phyloP scores from a whole-genome alignment of 148 eudicot genomes.

The Heliamphora exappendiculata region DNA sequence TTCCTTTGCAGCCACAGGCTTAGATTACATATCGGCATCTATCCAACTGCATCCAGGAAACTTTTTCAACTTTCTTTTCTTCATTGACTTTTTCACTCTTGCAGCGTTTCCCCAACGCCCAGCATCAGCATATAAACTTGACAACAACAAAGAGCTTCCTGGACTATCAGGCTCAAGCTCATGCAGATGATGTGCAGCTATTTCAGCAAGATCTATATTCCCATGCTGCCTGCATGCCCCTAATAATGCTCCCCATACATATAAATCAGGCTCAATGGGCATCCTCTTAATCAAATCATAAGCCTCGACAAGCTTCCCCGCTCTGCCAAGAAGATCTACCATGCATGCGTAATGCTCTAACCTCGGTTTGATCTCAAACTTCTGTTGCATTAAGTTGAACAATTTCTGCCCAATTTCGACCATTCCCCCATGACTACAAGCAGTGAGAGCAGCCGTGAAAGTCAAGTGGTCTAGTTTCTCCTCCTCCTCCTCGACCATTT shows the following conservation, averaged over 20 bases:
- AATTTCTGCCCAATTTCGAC: slow-evolving; percentile 49
- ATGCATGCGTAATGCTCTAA: slow-evolving; percentile 82
- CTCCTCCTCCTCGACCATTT: slow-evolving; percentile 40
- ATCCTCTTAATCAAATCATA: slow-evolving; percentile 48
- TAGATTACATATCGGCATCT: slow-evolving; percentile 22
- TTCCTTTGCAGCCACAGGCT: background rate
- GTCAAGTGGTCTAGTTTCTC: slow-evolving; percentile 59
- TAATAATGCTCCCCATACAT: slow-evolving; percentile 77
- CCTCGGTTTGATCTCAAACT: slow-evolving; percentile 45
- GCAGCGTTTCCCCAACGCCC: slow-evolving; percentile 56
- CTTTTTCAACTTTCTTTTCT: slow-evolving; percentile 39
- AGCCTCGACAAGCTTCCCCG: slow-evolving; percentile 58
- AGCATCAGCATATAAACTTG: slow-evolving; percentile 49
- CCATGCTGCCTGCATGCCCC: slow-evolving; percentile 70
- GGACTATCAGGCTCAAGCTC: slow-evolving; percentile 70
- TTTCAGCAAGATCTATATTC: slow-evolving; percentile 53
- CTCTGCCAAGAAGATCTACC: slow-evolving; percentile 71
- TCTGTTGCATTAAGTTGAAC: slow-evolving; percentile 50
- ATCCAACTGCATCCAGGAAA: slow-evolving; percentile 71
- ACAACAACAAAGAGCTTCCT: slow-evolving; percentile 56
- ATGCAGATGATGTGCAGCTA: slow-evolving; percentile 49
- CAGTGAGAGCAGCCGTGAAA: slow-evolving; percentile 74
- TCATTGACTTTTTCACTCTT: slow-evolving; percentile 46
- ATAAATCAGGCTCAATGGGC: slow-evolving; percentile 57
- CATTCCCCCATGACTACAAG: slow-evolving; percentile 67